Evolutionary conservation across 495 filamentous ascomycete genomes (phyloP).

Genomic region (Penicillium parvum): DNA sequence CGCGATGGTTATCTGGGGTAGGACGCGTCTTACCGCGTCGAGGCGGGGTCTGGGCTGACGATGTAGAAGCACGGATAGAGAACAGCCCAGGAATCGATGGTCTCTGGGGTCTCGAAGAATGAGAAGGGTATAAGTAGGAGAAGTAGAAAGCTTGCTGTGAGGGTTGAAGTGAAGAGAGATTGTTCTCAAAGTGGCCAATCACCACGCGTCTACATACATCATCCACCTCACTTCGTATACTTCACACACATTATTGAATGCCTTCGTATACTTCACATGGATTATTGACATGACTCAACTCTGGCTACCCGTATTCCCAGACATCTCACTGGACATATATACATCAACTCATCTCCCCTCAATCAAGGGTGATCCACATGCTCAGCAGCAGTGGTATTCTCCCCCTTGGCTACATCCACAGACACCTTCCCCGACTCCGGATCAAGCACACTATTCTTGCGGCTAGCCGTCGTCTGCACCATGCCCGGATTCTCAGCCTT

Average conservation of each 20-base stretch:
- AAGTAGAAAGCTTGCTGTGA: background rate
- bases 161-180: background rate
- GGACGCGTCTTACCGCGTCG: background rate
- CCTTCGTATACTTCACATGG: no score
- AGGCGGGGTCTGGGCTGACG: no score
- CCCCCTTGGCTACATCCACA: slow-evolving; percentile 14
- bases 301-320: no score
- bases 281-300: no score
- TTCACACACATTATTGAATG: no score
- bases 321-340: no score
- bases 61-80: no score
- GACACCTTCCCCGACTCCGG: slow-evolving; percentile 38
- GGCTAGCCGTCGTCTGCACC: slow-evolving; percentile 38
- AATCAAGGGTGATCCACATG: slow-evolving; percentile 24
- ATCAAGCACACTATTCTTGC: slow-evolving; percentile 47
- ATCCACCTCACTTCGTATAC: no score
- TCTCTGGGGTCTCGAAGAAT: background rate
- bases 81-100: no score
- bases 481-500: slow-evolving; percentile 52
- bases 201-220: no score
- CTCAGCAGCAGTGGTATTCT: slow-evolving; percentile 15
- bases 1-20: background rate
- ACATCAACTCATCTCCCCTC: no score
- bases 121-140: background rate
- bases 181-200: slow-evolving; percentile 33